Evolutionary conservation across 1,139 yeast species (phyloP).

Genomic region (Yarrowia galli): DNA sequence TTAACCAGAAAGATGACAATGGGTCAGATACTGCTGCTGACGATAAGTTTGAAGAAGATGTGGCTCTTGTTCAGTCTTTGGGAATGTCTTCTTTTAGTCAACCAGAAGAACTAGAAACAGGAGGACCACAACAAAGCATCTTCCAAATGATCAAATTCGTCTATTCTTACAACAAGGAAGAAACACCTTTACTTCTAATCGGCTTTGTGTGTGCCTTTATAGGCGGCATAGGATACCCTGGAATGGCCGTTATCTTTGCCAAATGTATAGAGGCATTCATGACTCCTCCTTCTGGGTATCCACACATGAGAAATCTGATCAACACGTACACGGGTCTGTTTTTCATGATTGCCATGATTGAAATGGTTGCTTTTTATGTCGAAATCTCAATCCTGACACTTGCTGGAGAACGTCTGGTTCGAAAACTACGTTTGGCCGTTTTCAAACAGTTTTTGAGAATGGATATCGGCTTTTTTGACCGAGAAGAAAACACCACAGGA

Average conservation of each 20-base stretch:
- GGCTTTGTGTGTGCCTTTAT: slow-evolving; percentile 50
- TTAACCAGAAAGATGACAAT: slow-evolving; percentile 3
- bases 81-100: not conserved
- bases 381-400: slow-evolving; percentile 46
- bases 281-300: slow-evolving; percentile 48
- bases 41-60: slow-evolving; percentile 16
- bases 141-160: slow-evolving; percentile 40
- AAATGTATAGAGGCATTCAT: slow-evolving; percentile 52
- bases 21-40: not conserved
- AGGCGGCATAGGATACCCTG: slow-evolving; percentile 54
- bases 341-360: slow-evolving; percentile 53
- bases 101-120: no score
- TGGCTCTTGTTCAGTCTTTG: not conserved
- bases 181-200: slow-evolving; percentile 46
- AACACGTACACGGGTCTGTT: slow-evolving; percentile 52
- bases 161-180: slow-evolving; percentile 46
- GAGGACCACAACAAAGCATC: slow-evolving; percentile 7
- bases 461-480: slow-evolving; percentile 85
- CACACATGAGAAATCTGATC: slow-evolving; percentile 51
- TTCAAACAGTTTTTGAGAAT: slow-evolving; percentile 60
- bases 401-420: slow-evolving; percentile 47
- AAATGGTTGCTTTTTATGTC: slow-evolving; percentile 47
- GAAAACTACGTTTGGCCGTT: slow-evolving; percentile 48
- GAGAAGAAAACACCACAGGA: slow-evolving; percentile 65
- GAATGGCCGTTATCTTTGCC: slow-evolving; percentile 54